A percentile compares a stretch with the other conserved stretches of the same genome.
Conservation (phyloP, 495 filamentous ascomycete species). For the Penicillium pulvis region DNA sequence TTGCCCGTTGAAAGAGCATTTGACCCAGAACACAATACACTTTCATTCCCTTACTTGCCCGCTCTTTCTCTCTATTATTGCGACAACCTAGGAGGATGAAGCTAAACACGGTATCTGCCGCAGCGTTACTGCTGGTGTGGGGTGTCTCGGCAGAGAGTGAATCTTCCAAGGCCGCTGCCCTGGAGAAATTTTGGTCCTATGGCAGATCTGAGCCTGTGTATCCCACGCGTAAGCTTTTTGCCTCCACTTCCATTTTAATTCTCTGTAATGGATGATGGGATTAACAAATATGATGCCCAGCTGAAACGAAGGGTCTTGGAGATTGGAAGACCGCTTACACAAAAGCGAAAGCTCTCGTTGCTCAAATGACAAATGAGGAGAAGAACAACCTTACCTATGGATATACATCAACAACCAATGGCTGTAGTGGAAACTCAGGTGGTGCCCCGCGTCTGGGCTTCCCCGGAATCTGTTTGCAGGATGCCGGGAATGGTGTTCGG, state of each 20-base stretch:
- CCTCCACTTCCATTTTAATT: not conserved
- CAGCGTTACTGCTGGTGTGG: not conserved
- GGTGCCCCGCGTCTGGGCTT: not conserved
- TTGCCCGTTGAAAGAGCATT: too few relatives aligned
- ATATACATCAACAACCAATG: not conserved
- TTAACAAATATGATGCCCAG: not conserved
- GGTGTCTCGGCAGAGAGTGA: not conserved
- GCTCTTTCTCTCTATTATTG: too few relatives aligned
- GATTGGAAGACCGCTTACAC: not conserved
- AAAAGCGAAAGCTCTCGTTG: not conserved
- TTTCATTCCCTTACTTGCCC: too few relatives aligned
- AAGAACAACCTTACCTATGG: not conserved
- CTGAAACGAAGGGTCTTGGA: not conserved
- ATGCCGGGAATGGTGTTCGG: not conserved
- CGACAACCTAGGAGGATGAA: not conserved
- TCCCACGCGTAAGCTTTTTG: not conserved
- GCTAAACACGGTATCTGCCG: not conserved
- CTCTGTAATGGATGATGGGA: not conserved
- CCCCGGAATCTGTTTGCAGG: not conserved
- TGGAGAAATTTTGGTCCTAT: not conserved
- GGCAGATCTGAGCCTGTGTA: not conserved
- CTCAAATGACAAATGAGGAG: not conserved
- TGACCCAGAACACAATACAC: too few relatives aligned
- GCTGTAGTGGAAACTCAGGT: not conserved
- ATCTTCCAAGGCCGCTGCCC: not conserved